These are phyloP conservation scores for Neonothopanus nambi DNA, from an alignment of 1,284 basidiomycete genomes.

Conservation along the genomic window DNA sequence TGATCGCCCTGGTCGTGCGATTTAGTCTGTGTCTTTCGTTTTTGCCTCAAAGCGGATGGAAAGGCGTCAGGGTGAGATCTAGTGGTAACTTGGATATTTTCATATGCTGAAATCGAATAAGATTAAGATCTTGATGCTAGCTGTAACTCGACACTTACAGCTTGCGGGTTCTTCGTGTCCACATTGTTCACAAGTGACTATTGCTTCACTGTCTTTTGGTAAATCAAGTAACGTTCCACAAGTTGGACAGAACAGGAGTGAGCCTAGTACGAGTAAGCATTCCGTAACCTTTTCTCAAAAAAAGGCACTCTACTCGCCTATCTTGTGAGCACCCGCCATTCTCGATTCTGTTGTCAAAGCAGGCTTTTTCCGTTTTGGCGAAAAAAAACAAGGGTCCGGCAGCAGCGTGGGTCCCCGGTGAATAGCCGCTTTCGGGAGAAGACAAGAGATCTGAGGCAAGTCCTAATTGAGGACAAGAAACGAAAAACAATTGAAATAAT, in stretches of 20 bases:
- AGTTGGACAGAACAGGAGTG: constrained; percentile 89
- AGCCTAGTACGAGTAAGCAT: too few relatives aligned
- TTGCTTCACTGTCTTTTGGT: constrained; percentile 76
- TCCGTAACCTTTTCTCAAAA: too few relatives aligned
- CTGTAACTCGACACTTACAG: constrained; percentile 55
- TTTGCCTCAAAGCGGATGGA: constrained; percentile 85
- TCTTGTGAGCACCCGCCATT: constrained; percentile 32
- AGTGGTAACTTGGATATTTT: constrained; percentile 89
- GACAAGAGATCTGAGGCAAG: neutral
- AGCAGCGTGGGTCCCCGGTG: neutral
- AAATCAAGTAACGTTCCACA: constrained; percentile 90
- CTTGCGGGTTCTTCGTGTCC: constrained; percentile 82
- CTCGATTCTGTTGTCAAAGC: neutral
- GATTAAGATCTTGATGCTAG: constrained; percentile 6
- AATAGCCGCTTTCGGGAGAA: constrained; percentile 3
- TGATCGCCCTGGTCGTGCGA: constrained; percentile 74
- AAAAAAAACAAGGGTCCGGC: neutral
- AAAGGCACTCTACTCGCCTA: constrained; percentile 25
- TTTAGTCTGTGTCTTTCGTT: constrained; percentile 90
- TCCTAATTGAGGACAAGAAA: constrained; percentile 6
- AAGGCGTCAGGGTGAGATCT: constrained; percentile 93
- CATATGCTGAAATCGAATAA: constrained; percentile 68
- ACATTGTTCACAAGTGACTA: constrained; percentile 88
- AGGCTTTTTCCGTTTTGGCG: neutral
- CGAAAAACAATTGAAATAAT: constrained; percentile 3